Conservation (phyloP, 177 flowering plant genomes). For the Tripterygium wilfordii region DNA sequence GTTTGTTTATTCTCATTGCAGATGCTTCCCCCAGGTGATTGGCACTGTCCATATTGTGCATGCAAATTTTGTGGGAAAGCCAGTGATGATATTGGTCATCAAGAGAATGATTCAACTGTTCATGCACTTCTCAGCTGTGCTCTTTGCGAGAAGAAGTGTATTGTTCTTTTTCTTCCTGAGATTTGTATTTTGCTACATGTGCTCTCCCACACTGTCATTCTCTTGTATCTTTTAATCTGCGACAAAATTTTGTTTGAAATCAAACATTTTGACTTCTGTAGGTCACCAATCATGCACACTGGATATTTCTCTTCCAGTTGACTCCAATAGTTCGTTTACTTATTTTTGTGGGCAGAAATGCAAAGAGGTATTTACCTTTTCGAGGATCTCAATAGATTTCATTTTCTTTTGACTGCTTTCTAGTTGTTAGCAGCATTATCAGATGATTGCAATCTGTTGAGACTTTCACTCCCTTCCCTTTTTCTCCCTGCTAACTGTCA, state of each 20-base stretch:
- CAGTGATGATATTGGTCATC: constrained; percentile 16
- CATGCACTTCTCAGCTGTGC: constrained; percentile 41
- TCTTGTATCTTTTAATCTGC: neutral
- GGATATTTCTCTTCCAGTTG: constrained; percentile 16
- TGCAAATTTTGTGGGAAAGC: constrained; percentile 77
- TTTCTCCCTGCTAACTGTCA: neutral
- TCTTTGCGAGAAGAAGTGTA: constrained; percentile 87
- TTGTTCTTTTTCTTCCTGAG: neutral
- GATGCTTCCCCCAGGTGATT: constrained; percentile 89
- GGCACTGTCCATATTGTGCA: constrained; percentile 90
- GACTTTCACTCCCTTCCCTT: neutral
- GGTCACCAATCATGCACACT: constrained; percentile 52
- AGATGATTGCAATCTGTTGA: neutral
- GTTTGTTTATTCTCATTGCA: constrained; percentile 23
- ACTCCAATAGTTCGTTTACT: constrained; percentile 12
- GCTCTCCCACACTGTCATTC: too few species aligned
- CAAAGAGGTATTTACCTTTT: constrained; percentile 43
- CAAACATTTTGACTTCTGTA: constrained; percentile 11
- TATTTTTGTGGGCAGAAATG: constrained; percentile 56
- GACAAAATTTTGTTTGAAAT: constrained; percentile 4
- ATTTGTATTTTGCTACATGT: neutral
- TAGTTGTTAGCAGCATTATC: neutral
- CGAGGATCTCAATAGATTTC: neutral
- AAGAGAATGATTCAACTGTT: constrained; percentile 18
- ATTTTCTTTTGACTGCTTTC: neutral